Conservation (phyloP, 164 flowering plant species). For the Paratinospora sagittata region DNA sequence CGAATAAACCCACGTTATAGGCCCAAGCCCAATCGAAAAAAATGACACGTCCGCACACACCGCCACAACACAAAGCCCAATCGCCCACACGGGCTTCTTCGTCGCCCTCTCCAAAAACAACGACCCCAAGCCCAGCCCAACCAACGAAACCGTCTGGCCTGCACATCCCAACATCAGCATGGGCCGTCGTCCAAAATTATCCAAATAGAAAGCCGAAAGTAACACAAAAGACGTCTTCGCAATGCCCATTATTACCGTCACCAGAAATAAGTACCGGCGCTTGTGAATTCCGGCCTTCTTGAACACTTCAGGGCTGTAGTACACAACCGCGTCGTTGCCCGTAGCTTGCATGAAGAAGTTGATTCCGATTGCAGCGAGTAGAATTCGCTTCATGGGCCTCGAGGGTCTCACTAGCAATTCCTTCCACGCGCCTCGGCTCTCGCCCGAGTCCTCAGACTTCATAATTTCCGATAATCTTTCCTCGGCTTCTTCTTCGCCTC, state of each 20-base stretch:
- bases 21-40: conserved; percentile 89
- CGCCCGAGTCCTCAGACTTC: conserved; percentile 18
- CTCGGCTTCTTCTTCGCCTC: conserved; percentile 46
- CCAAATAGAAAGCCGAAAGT: conserved; percentile 56
- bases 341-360: conserved; percentile 95
- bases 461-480: conserved; percentile 42
- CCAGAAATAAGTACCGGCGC: conserved; percentile 32
- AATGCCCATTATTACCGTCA: conserved; percentile 67
- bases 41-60: conserved; percentile 67
- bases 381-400: conserved; percentile 40
- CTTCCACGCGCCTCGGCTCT: conserved; percentile 59
- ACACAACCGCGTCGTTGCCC: conserved; percentile 82
- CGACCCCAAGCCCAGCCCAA: conserved; percentile 46
- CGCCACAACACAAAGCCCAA: conserved; percentile 44
- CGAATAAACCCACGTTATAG: conserved; percentile 77
- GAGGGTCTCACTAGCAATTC: conserved; percentile 51
- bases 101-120: conserved; percentile 33
- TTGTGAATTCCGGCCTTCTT: conserved; percentile 50
- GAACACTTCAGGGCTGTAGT: conserved; percentile 74
- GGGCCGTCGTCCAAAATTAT: conserved; percentile 68
- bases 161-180: conserved; percentile 51
- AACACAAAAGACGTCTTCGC: conserved; percentile 55
- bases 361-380: conserved; percentile 65
- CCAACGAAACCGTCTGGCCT: conserved; percentile 47
- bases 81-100: conserved; percentile 54